A percentile compares a stretch with the other conserved stretches of the same genome.
Conservation (phyloP, 2,329 filamentous ascomycete genomes). For the Fusarium sp. region DNA sequence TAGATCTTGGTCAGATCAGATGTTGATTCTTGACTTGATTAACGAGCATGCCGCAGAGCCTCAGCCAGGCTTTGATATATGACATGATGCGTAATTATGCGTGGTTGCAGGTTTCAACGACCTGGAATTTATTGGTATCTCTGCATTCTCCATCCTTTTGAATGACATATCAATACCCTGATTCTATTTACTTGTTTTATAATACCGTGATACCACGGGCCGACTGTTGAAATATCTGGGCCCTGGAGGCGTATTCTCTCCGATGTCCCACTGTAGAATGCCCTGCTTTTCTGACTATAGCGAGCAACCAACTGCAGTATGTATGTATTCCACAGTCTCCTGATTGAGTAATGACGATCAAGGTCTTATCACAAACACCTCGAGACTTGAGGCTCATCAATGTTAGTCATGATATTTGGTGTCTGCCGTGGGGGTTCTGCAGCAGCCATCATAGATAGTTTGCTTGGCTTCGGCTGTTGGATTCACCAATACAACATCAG, state of each 20-base stretch:
- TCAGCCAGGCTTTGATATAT: slow-evolving; percentile 3
- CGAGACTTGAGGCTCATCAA: neutral
- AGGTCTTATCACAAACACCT: neutral
- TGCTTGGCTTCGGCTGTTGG: neutral
- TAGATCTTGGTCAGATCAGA: slow-evolving; percentile 28
- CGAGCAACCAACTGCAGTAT: neutral
- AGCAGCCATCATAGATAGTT: too few relatives aligned
- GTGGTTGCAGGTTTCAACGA: neutral
- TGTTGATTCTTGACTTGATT: slow-evolving; percentile 21
- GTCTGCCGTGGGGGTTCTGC: slow-evolving; percentile 1
- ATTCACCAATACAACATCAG: neutral
- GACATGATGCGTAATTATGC: neutral
- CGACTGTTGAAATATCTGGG: slow-evolving; percentile 21
- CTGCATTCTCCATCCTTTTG: neutral
- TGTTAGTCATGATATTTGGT: slow-evolving; percentile 4
- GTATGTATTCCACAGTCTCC: neutral
- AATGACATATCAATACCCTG: slow-evolving; percentile 23
- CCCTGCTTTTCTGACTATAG: slow-evolving; percentile 1
- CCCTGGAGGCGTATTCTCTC: neutral
- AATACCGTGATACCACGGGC: slow-evolving; percentile 29
- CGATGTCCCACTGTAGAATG: neutral
- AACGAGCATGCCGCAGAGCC: slow-evolving; percentile 22
- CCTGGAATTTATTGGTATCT: neutral
- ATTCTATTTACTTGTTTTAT: slow-evolving; percentile 11
- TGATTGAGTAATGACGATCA: neutral